Percentiles rank a stretch among this genome's conserved stretches.
These are phyloP conservation scores for Clitoria ternatea DNA, from an alignment of 306 rosid species.

Conservation along the genomic window DNA sequence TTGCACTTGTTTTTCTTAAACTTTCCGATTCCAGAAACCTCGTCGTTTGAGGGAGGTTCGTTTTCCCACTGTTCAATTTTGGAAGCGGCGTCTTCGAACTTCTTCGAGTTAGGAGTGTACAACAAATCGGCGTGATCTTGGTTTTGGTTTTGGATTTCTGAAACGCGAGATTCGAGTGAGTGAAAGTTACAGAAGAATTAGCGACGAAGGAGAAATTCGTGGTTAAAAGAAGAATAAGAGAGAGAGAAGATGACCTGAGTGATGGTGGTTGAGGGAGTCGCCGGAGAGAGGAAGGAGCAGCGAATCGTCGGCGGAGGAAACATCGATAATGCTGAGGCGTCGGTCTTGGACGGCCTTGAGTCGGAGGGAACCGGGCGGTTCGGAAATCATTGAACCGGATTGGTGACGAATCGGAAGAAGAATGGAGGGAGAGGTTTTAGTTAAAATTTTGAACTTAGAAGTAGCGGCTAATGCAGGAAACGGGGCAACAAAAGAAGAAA, in stretches of 20 bases:
- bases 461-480: conserved; percentile 21
- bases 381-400: conserved; percentile 19
- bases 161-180: background rate
- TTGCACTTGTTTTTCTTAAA: conserved; percentile 61
- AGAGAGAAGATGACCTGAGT: conserved; percentile 35
- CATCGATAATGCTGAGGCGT: conserved; percentile 84
- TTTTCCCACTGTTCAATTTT: conserved; percentile 41
- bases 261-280: conserved; percentile 11
- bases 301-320: conserved; percentile 87
- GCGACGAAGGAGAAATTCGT: background rate
- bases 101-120: conserved; percentile 40
- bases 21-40: conserved; percentile 43
- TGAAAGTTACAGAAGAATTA: background rate
- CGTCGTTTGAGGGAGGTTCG: conserved; percentile 40
- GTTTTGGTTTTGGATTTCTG: conserved; percentile 47
- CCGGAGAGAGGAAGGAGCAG: conserved; percentile 47
- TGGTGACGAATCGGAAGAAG: conserved; percentile 12
- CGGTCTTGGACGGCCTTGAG: conserved; percentile 36
- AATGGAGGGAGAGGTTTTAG: background rate
- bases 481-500: background rate
- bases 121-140: conserved; percentile 34
- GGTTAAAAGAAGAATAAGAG: background rate
- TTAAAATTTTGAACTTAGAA: conserved; percentile 22
- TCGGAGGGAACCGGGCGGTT: conserved; percentile 29
- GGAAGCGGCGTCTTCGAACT: conserved; percentile 44